phyloP scores from a whole-genome alignment of 129 eudicot genomes.

The Escallonia herrerae region DNA sequence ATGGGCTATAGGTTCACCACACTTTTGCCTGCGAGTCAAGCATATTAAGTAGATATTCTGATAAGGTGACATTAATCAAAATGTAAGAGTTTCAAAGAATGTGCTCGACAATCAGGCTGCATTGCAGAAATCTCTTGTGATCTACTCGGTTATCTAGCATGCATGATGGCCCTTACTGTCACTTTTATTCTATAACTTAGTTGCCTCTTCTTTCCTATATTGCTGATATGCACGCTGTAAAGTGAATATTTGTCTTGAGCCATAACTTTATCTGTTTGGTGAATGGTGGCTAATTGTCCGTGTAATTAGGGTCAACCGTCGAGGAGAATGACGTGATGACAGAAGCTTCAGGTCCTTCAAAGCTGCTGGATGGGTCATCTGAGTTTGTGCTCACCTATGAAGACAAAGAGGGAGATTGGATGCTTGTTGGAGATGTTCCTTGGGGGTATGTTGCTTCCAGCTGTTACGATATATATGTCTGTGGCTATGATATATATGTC shows the following conservation, averaged over 20 bases:
- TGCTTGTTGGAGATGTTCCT: constrained; percentile 99
- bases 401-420: constrained; percentile 98
- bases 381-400: constrained; percentile 87
- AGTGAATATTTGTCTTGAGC: too few relatives aligned
- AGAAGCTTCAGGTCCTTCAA: constrained; percentile 43
- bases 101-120: too few relatives aligned
- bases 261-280: not conserved
- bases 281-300: constrained; percentile 2
- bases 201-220: not conserved
- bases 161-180: not conserved
- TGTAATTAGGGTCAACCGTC: constrained; percentile 35
- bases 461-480: not conserved
- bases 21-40: too few relatives aligned
- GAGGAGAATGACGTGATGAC: constrained; percentile 24
- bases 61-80: too few relatives aligned
- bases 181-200: not conserved
- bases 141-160: too few relatives aligned
- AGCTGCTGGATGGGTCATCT: constrained; percentile 69
- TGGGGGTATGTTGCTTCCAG: constrained; percentile 47
- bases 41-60: too few relatives aligned
- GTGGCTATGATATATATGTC: too few relatives aligned
- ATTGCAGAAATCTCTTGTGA: too few relatives aligned
- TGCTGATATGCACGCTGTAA: not conserved
- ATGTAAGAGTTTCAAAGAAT: too few relatives aligned
- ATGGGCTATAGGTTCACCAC: too few relatives aligned